These are phyloP conservation scores for Colletotrichum gloeosporioides DNA, from an alignment of 2,329 filamentous ascomycete genomes.

Conservation along the genomic window DNA sequence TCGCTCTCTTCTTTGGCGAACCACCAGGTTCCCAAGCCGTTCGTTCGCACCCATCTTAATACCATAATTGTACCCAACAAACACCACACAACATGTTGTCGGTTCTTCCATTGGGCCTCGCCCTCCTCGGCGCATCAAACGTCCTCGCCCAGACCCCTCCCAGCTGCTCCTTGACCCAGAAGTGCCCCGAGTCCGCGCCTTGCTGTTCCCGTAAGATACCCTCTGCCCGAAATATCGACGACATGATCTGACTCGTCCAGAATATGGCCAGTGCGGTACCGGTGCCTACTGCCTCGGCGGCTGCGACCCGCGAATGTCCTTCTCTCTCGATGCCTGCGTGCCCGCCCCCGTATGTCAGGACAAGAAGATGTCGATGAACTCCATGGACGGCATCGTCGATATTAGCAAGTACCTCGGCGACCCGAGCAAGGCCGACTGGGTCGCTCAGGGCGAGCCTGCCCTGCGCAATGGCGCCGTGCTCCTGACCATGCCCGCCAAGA, in stretches of 20 bases:
- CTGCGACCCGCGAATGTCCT: constrained; percentile 88
- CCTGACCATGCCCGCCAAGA: constrained; percentile 87
- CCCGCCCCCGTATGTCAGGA: constrained; percentile 83
- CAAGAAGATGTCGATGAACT: constrained; percentile 75
- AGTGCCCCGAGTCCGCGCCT: constrained; percentile 75
- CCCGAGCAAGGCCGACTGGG: constrained; percentile 81
- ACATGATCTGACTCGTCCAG: constrained; percentile 47
- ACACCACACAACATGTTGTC: constrained; percentile 11
- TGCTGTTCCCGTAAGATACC: constrained; percentile 78
- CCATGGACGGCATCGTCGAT: constrained; percentile 70
- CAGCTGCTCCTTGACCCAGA: constrained; percentile 53
- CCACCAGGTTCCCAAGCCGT: background rate
- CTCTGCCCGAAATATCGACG: background rate
- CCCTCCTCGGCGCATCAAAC: constrained; percentile 41
- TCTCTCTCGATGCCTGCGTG: constrained; percentile 82
- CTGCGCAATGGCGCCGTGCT: constrained; percentile 71
- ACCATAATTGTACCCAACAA: background rate
- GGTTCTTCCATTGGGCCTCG: constrained; percentile 39
- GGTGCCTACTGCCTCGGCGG: constrained; percentile 96
- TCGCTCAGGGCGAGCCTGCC: constrained; percentile 79
- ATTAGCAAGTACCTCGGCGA: constrained; percentile 90
- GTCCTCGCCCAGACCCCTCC: constrained; percentile 39
- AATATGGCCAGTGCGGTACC: constrained; percentile 91
- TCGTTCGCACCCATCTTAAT: background rate
- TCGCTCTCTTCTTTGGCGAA: background rate